Base-by-base conservation (phyloP, 495 filamentous ascomycete genomes). In the Aspergillus homomorphus region DNA sequence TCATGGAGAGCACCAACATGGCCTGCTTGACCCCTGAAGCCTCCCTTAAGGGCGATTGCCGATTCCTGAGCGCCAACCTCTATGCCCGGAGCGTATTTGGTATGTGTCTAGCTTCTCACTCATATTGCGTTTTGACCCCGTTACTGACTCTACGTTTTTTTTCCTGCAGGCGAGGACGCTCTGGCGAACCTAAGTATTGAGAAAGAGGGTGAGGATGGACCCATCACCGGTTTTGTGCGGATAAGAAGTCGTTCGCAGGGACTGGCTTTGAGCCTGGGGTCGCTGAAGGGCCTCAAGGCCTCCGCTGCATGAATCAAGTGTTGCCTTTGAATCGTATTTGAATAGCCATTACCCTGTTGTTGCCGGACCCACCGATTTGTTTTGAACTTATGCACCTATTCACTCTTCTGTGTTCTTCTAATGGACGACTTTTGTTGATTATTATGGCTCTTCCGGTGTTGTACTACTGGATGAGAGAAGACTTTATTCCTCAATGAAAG, bases 1-100 rank as follows among this genome's bases (percentile, higher is more conserved):
- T 99, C 63, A 97, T 97, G 95, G 90, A 91, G 45, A 92, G 87
- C 70, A 99, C 95, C 49, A 98, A 98, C 70, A 99, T 99, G 95
- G 92, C 87, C 64, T 98, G 95, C 74, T 76, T 99, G 70, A 98
- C 95, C 8, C 95, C 95, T 12, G 95, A 97, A 69, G 93, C 93
- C 22, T 93, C 90, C 33, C 83, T 99, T 72, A 91, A 96, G 80
- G 95, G 95, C 42, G 95, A 99, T 61, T 99, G 95, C 73, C 91
- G 96, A 65, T 99, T 99, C 79, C 74, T 99, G 69, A 96, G 91
- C 70, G 95, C 95, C 21, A 99, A 99, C 65, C 76, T 99, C 51
- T 99, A 99, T 69, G 95, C 95, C 49, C 88, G 90, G 66, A 98
- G 92, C 69, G 93, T 99, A 56, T 99, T 99, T 76, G 95, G 95